Base-by-base conservation (phyloP, 805 yeast species). In the Lipomyces anomalus region DNA sequence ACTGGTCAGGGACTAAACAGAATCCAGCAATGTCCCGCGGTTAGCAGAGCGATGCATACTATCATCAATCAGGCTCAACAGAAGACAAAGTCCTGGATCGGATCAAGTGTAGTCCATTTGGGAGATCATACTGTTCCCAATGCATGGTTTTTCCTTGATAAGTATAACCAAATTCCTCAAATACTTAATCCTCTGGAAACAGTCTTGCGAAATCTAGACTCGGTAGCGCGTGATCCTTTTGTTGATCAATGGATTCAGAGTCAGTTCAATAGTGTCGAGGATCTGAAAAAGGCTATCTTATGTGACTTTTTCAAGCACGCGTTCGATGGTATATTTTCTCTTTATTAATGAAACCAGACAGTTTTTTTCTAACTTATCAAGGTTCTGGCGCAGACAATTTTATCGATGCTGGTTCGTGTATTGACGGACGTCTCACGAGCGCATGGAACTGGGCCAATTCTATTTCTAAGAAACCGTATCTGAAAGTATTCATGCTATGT, bases 111-210 rank as follows among this genome's bases (percentile, higher is more conserved):
- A 20, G 83, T 84, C 21, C 94, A 84, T 63, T 59, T 84, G 16
- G 94, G 92, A 34, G 94, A 84, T 62, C 82, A 80, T 56, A 84
- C 89, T 1, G 94, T 84, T 4, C 94, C 94, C 2, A 84, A 84
- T 61, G 88, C 90, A 0, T 61, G 84, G 48, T 83, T 83, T 60
- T 84, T 84, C 67, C 64, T 84, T 42, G 92, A 84, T 63, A 84
- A 84, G 61, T 84, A 84, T 60, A 74, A 81, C 24, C 94, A 84
- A 62, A 85, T 84, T 2, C 92, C 92, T 24, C 73, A 80, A 41
- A 83, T 84, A 30, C 64, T 84, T 55, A 83, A 78, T 35, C 94
- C 94, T 2, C 77, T 84, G 38, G 83, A 81, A 58, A 71, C 72
- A 28, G 75, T 77, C 33, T 60, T 84, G 28, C 60, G 69, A 48